A percentile compares a stretch with the other conserved stretches of the same genome.
Conservation (phyloP, 75 land plant genomes). For the Azolla pinnata region DNA sequence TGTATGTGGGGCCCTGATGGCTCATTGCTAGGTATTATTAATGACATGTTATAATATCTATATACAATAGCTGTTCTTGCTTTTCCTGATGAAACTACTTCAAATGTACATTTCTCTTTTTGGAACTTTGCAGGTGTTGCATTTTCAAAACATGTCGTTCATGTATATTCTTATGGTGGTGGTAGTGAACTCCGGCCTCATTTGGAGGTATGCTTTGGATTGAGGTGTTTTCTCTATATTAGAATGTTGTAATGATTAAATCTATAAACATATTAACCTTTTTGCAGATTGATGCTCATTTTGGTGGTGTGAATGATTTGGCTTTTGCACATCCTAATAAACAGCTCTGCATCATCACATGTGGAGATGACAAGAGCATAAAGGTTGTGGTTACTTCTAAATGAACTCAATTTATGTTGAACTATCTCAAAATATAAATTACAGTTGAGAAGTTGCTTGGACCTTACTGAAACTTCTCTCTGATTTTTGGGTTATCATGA, state of each 20-base stretch:
- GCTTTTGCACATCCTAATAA: constrained; percentile 61
- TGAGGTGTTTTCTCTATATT: background rate
- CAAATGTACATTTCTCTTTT: too few species aligned
- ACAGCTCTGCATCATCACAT: constrained; percentile 52
- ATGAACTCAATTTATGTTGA: background rate
- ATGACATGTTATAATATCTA: too few species aligned
- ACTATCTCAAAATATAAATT: too few species aligned
- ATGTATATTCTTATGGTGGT: constrained; percentile 52
- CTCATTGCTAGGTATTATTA: constrained; percentile 48
- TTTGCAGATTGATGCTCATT: constrained; percentile 63
- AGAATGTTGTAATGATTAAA: background rate
- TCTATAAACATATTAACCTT: background rate
- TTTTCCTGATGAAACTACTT: too few species aligned
- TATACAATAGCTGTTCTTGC: too few species aligned
- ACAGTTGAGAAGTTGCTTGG: too few species aligned
- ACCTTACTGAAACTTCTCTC: too few species aligned
- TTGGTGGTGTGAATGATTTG: constrained; percentile 67
- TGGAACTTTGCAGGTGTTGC: constrained; percentile 73
- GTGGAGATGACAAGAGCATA: constrained; percentile 75
- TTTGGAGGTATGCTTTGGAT: constrained; percentile 34
- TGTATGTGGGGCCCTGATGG: constrained; percentile 82
- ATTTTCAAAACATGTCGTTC: constrained; percentile 76
- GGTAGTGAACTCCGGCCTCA: constrained; percentile 48
- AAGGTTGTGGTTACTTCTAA: constrained; percentile 27
- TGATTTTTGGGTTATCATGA: too few species aligned